Conservation (phyloP, 371 early-diverging fungal genomes). For the Rhizopus arrhizus region DNA sequence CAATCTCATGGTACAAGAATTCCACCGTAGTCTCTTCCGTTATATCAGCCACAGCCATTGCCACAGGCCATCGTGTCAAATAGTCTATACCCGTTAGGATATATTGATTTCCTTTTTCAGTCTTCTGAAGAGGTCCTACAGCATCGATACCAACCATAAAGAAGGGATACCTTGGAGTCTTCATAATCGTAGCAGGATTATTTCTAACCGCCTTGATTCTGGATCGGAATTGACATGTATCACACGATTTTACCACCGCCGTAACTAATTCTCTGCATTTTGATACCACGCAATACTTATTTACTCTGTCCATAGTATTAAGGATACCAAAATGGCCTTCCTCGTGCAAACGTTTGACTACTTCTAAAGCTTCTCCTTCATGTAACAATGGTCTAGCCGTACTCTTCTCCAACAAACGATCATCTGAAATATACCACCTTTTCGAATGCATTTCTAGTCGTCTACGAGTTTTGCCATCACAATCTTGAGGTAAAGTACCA, state of each 20-base stretch:
- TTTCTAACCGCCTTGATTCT: conserved; percentile 18
- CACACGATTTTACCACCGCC: conserved; percentile 14
- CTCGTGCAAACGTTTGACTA: conserved; percentile 18
- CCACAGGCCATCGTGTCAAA: conserved; percentile 22
- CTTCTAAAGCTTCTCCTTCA: conserved; percentile 18
- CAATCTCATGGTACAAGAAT: conserved; percentile 20
- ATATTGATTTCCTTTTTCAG: conserved; percentile 7
- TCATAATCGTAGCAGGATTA: conserved; percentile 12
- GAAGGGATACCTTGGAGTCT: conserved; percentile 16
- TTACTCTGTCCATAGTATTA: conserved; percentile 13
- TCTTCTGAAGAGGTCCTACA: conserved; percentile 20
- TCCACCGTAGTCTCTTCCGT: conserved; percentile 21
- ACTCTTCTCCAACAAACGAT: neutral
- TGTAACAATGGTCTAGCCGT: conserved; percentile 10
- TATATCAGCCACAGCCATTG: conserved; percentile 19
- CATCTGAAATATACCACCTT: neutral
- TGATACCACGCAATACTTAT: conserved; percentile 11
- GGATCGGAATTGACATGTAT: conserved; percentile 12
- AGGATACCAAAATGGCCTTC: conserved; percentile 31
- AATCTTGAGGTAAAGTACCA: neutral
- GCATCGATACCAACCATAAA: conserved; percentile 27
- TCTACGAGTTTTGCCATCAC: neutral
- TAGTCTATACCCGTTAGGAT: conserved; percentile 18
- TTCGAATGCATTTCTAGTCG: neutral
- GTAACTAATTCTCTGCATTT: conserved; percentile 28